Evolutionary conservation across 768 basidiomycete genomes (phyloP).

Genomic region (Antrodiella citrinella): DNA sequence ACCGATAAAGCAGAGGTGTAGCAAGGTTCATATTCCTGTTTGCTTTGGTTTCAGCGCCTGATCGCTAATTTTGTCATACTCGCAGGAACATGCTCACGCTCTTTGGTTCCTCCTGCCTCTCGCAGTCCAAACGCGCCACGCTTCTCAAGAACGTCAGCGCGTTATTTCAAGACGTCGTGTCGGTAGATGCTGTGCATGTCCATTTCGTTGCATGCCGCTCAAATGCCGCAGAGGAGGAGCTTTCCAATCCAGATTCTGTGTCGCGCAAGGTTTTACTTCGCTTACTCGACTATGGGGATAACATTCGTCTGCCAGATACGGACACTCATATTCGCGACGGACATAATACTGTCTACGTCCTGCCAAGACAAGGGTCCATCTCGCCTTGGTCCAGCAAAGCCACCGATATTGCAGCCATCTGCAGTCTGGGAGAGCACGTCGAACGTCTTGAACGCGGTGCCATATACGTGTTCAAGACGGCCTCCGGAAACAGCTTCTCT

Average conservation of each 20-base stretch:
- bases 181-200: slow-evolving; percentile 77
- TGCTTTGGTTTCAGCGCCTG: too few relatives aligned
- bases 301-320: slow-evolving; percentile 44
- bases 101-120: slow-evolving; percentile 68
- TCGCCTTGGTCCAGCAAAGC: slow-evolving; percentile 99
- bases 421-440: slow-evolving; percentile 65
- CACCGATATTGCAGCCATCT: slow-evolving; percentile 87
- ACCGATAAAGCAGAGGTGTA: too few relatives aligned
- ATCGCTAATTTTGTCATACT: too few relatives aligned
- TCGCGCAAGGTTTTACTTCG: slow-evolving; percentile 50
- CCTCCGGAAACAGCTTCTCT: slow-evolving; percentile 32
- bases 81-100: slow-evolving; percentile 69
- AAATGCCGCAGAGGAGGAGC: slow-evolving; percentile 34
- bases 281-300: slow-evolving; percentile 82
- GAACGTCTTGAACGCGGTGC: slow-evolving; percentile 83
- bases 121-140: slow-evolving; percentile 57
- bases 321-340: slow-evolving; percentile 23
- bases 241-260: slow-evolving; percentile 35
- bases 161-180: slow-evolving; percentile 41
- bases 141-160: slow-evolving; percentile 56
- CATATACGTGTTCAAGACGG: slow-evolving; percentile 53
- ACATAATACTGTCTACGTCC: slow-evolving; percentile 54
- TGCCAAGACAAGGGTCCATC: slow-evolving; percentile 83
- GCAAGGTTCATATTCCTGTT: too few relatives aligned
- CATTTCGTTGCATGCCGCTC: slow-evolving; percentile 73